phyloP scores from a whole-genome alignment of 164 flowering plant genomes.

The Stephania yunnanensis region DNA sequence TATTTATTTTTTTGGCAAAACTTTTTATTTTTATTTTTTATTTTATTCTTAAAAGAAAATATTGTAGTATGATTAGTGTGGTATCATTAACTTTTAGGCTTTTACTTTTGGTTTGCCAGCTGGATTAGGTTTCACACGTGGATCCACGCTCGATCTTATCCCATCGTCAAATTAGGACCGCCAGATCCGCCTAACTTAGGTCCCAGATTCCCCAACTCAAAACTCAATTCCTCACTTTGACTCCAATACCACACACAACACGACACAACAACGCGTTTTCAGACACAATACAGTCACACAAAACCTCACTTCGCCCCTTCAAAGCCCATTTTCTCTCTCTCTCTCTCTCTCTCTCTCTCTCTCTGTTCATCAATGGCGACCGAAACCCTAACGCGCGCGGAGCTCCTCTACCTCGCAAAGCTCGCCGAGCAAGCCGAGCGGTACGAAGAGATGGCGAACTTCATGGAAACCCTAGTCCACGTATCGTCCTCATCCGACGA shows the following conservation, averaged over 20 bases:
- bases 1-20: too few species aligned
- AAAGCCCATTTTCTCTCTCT: not conserved
- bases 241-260: not conserved
- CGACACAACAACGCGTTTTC: not conserved
- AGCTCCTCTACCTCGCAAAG: constrained; percentile 67
- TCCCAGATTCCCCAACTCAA: too few species aligned
- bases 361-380: constrained; percentile 16
- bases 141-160: too few species aligned
- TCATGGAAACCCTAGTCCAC: constrained; percentile 67
- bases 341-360: not conserved
- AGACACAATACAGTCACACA: not conserved
- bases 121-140: too few species aligned
- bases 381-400: constrained; percentile 51
- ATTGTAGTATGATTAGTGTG: too few species aligned
- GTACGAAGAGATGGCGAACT: constrained; percentile 79
- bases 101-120: too few species aligned
- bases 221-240: too few species aligned
- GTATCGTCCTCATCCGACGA: constrained; percentile 34
- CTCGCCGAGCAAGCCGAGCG: constrained; percentile 83
- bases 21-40: too few species aligned
- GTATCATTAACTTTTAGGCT: too few species aligned
- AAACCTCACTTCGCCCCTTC: constrained; percentile 2
- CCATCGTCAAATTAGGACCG: too few species aligned
- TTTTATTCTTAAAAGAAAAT: too few species aligned
- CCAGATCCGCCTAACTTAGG: too few species aligned